Evolutionary conservation across 768 basidiomycete genomes (phyloP).

Genomic region (Austroboletus festivus): DNA sequence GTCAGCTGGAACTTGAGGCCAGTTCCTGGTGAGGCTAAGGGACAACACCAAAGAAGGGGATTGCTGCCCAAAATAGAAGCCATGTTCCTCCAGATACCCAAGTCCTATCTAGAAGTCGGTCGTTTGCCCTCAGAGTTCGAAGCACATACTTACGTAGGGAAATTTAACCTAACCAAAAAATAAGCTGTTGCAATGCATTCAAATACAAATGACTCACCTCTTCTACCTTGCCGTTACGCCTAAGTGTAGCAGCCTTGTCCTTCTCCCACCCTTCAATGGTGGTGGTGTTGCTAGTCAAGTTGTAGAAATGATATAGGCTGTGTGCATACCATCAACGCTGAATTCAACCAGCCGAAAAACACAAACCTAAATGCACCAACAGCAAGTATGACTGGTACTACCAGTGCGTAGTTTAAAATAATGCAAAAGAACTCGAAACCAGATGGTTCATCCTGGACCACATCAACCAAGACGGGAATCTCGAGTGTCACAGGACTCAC

Average conservation of each 20-base stretch:
- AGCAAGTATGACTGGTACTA: conserved; percentile 78
- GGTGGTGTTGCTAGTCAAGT: conserved; percentile 76
- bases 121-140: not conserved
- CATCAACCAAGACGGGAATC: not conserved
- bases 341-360: not conserved
- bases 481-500: conserved; percentile 34
- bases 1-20: conserved; percentile 79
- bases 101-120: conserved; percentile 51
- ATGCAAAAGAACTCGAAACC: conserved; percentile 73
- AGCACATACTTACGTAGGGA: conserved; percentile 78
- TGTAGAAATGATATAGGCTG: conserved; percentile 86
- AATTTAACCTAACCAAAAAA: conserved; percentile 65
- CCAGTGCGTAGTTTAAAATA: conserved; percentile 83
- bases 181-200: conserved; percentile 1
- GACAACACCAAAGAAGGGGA: conserved; percentile 83
- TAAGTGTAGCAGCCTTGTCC: conserved; percentile 85
- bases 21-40: conserved; percentile 58
- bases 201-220: conserved; percentile 45
- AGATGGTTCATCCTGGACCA: conserved; percentile 61
- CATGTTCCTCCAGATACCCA: conserved; percentile 73
- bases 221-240: conserved; percentile 79
- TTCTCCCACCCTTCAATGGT: conserved; percentile 99
- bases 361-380: conserved; percentile 88
- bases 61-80: conserved; percentile 73
- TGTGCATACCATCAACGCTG: conserved; percentile 11